Evolutionary conservation across 306 rosid genomes (phyloP).

Genomic region (Vigna reflexopilosa): DNA sequence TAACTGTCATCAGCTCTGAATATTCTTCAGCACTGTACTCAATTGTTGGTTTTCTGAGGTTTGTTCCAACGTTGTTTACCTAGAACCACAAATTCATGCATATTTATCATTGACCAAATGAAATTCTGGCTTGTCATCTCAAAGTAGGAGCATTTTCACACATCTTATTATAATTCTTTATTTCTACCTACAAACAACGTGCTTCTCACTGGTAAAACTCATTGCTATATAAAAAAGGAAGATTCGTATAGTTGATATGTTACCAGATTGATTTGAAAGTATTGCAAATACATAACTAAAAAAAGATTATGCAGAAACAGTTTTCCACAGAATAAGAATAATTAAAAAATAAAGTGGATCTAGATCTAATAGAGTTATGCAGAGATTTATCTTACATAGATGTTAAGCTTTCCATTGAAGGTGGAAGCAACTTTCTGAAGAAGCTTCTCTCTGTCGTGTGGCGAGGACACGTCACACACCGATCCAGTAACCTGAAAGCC

Average conservation of each 20-base stretch:
- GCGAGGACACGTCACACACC: conserved; percentile 73
- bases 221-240: too few species aligned
- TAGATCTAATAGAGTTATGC: not conserved
- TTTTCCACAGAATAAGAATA: not conserved
- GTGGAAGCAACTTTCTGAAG: conserved; percentile 56
- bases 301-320: not conserved
- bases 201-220: too few species aligned
- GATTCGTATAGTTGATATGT: too few species aligned
- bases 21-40: conserved; percentile 74
- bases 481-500: conserved; percentile 72
- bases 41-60: conserved; percentile 72
- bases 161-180: too few species aligned
- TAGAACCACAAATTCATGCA: conserved; percentile 39
- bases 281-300: not conserved
- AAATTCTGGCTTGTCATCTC: not conserved
- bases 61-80: conserved; percentile 87
- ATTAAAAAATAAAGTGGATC: not conserved
- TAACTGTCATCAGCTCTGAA: conserved; percentile 57
- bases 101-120: not conserved
- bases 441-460: conserved; percentile 67
- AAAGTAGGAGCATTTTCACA: too few species aligned
- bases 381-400: conserved; percentile 52
- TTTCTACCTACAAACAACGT: too few species aligned
- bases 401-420: conserved; percentile 72
- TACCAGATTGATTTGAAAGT: not conserved